phyloP scores from a whole-genome alignment of 768 basidiomycete species.

The Dioszegia crocea region DNA sequence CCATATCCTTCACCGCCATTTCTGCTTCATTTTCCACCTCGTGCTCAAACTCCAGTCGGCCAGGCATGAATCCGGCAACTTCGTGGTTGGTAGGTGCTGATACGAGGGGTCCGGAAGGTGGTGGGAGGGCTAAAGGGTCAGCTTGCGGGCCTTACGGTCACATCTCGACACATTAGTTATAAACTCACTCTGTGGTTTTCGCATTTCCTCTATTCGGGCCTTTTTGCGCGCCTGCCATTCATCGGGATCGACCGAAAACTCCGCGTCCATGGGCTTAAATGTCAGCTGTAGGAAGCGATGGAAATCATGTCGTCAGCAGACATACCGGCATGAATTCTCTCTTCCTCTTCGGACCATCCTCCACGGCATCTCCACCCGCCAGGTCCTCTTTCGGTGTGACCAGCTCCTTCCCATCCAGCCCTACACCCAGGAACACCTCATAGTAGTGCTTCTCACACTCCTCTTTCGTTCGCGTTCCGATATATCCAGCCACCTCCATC shows the following conservation, averaged over 20 bases:
- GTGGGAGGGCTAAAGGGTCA: constrained; percentile 27
- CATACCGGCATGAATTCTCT: constrained; percentile 47
- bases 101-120: constrained; percentile 68
- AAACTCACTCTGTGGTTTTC: constrained; percentile 48
- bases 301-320: constrained; percentile 27
- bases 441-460: constrained; percentile 89
- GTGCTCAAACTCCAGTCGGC: constrained; percentile 96
- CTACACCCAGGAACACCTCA: constrained; percentile 70
- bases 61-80: constrained; percentile 85
- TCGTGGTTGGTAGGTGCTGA: constrained; percentile 87
- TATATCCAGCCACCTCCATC: constrained; percentile 86
- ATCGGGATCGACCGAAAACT: constrained; percentile 67
- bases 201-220: constrained; percentile 74
- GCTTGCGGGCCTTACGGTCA: constrained; percentile 41
- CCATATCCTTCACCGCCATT: constrained; percentile 87
- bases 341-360: constrained; percentile 19
- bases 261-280: constrained; percentile 45
- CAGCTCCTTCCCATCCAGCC: constrained; percentile 46
- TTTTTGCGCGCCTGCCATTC: constrained; percentile 88
- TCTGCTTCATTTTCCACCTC: constrained; percentile 97
- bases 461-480: constrained; percentile 88
- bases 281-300: constrained; percentile 19
- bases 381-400: not conserved
- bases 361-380: not conserved
- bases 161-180: not conserved